Evolutionary conservation across 345 rosid species (phyloP), one percentile per base, ranked within the genome.

Genomic region (Brassica juncea): DNA sequence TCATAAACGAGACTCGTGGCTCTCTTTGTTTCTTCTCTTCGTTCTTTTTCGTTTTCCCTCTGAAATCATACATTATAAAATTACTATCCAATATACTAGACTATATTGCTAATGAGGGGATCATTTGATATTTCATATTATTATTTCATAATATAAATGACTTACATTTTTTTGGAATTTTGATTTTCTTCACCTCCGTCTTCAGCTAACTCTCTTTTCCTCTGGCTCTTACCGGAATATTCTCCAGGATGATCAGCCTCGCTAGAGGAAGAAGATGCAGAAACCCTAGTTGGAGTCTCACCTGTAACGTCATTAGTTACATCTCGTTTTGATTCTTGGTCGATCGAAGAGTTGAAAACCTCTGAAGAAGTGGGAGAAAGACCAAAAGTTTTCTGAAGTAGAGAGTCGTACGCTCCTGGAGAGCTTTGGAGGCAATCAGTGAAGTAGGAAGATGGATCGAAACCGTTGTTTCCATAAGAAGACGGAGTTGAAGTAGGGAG

Each of bases 1-100:
- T 92, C 97, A 92, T 83, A 85, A 92, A 92, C 25, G 97, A 91
- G 81, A 87, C 84, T 75, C 94, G 85, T 19, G 94, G 91, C 66
- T 88, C 92, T 76, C 81, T 87, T 73, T 87, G 82, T 78, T 78
- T 86, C 69, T 87, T 91, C 55, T 59, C 44, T 37, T 37, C 88
- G 52, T 85, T 87, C 79, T 88, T 84, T 81, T 88, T 88, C n/a
- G 82, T 77, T 83, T 87, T 88, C 76, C 67, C 83, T 44, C 94
- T 88, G 64, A 68, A 37, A 77, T 42, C 23, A 37, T 54, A 32
- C 64, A 25, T 35, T 65, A 27, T 28, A 27, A 16, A 8, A 42
- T 78, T 57, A 72, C 12, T 14, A 8, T 19, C 19, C 4, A 70
- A 77, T 55, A 42, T 71, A 59, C 61, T 64, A 54, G 0, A 77